These are phyloP conservation scores for Aspergillus steynii DNA, from an alignment of 495 filamentous ascomycete genomes.

Conservation along the genomic window DNA sequence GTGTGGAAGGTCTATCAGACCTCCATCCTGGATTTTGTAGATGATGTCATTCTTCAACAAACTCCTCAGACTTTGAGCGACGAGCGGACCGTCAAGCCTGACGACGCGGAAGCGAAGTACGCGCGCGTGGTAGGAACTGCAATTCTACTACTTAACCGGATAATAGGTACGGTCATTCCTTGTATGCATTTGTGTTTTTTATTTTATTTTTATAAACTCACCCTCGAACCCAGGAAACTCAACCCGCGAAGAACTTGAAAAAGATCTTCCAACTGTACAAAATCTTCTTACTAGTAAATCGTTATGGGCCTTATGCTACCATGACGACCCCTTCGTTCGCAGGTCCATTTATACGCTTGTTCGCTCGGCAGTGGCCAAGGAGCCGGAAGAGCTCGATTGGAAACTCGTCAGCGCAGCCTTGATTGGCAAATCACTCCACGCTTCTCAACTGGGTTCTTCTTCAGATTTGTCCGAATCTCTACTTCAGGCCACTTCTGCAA, in stretches of 20 bases:
- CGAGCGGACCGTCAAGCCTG: conserved; percentile 74
- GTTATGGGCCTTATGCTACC: conserved; percentile 72
- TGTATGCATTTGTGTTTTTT: background rate
- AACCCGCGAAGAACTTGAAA: conserved; percentile 50
- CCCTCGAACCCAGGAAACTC: conserved; percentile 36
- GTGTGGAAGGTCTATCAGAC: conserved; percentile 77
- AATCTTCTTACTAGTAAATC: conserved; percentile 62
- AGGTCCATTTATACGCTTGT: conserved; percentile 69
- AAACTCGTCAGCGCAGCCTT: conserved; percentile 65
- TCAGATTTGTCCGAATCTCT: conserved; percentile 66
- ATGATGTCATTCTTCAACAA: conserved; percentile 73
- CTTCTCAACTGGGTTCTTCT: conserved; percentile 70
- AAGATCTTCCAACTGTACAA: conserved; percentile 48
- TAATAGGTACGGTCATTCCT: conserved; percentile 40
- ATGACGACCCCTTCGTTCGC: conserved; percentile 71
- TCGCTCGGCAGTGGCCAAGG: conserved; percentile 55
- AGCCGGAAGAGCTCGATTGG: conserved; percentile 59
- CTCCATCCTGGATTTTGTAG: conserved; percentile 77
- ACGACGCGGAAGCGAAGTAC: conserved; percentile 85
- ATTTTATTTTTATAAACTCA: conserved; percentile 4
- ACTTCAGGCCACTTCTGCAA: conserved; percentile 55
- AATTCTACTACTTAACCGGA: conserved; percentile 44
- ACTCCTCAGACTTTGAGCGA: conserved; percentile 81
- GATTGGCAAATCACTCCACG: conserved; percentile 66
- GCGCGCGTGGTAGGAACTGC: conserved; percentile 70